Percentiles rank a stretch among this genome's conserved stretches.
These are phyloP conservation scores for Nigrospora osmanthi DNA, from an alignment of 2,329 filamentous ascomycete genomes.

Conservation along the genomic window DNA sequence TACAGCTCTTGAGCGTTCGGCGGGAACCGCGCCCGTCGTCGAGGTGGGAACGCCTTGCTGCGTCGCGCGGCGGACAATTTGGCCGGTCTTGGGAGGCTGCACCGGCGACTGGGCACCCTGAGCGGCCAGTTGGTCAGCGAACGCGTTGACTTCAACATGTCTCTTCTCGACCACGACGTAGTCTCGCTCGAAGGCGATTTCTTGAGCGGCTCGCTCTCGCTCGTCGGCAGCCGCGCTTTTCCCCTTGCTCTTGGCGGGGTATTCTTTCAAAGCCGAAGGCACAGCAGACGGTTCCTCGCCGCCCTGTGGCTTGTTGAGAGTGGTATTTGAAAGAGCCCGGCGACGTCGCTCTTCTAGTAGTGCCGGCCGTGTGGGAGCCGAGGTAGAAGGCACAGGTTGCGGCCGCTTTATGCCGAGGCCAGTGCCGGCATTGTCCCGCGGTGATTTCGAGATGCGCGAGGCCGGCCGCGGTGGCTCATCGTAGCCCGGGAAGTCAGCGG, in stretches of 20 bases:
- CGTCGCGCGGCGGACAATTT: conserved; percentile 68
- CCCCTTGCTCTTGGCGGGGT: conserved; percentile 20
- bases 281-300: conserved; percentile 24
- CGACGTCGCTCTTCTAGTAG: conserved; percentile 26
- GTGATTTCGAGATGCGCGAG: conserved; percentile 26
- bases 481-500: conserved; percentile 24
- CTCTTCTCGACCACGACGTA: conserved; percentile 95
- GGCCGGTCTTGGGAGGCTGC: conserved; percentile 47
- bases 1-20: conserved; percentile 62
- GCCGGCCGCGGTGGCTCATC: conserved; percentile 18
- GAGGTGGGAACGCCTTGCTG: conserved; percentile 67
- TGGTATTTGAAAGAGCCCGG: conserved; percentile 32
- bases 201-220: conserved; percentile 69
- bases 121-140: conserved; percentile 89
- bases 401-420: conserved; percentile 46
- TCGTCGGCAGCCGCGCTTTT: conserved; percentile 35
- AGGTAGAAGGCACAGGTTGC: conserved; percentile 35
- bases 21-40: conserved; percentile 59
- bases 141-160: conserved; percentile 91
- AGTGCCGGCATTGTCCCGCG: conserved; percentile 36
- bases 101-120: conserved; percentile 47
- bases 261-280: conserved; percentile 25
- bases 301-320: conserved; percentile 19
- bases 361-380: conserved; percentile 35
- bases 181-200: conserved; percentile 84